A percentile compares a stretch with the other conserved stretches of the same genome.
Conservation (phyloP, 1,284 basidiomycete species). For the Malassezia restricta region DNA sequence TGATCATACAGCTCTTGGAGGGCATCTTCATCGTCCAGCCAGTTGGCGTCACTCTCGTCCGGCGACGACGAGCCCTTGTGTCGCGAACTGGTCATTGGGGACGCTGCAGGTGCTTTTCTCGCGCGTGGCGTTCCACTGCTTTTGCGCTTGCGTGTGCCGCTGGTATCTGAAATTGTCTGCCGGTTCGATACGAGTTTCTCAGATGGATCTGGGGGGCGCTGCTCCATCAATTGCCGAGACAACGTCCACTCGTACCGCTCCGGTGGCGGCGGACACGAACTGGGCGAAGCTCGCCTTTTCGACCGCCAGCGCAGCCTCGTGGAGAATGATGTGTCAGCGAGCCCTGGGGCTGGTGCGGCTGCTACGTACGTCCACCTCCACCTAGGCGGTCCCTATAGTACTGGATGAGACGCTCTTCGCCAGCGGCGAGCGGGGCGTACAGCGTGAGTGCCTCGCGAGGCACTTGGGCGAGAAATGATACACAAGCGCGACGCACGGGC, state of each 20-base stretch:
- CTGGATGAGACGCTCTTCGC: background rate
- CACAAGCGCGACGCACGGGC: conserved; percentile 10
- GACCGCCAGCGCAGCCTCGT: too few relatives aligned
- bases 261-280: too few relatives aligned
- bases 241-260: background rate
- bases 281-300: too few relatives aligned
- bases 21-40: background rate
- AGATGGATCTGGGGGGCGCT: background rate
- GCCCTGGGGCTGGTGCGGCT: background rate
- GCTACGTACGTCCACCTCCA: too few relatives aligned
- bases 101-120: background rate
- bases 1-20: background rate
- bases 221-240: background rate
- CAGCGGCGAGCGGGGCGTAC: background rate
- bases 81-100: background rate
- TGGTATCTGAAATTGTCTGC: background rate
- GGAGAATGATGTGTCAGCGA: background rate
- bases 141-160: too few relatives aligned
- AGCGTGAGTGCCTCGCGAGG: too few relatives aligned
- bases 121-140: background rate
- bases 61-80: too few relatives aligned
- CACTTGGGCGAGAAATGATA: background rate
- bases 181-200: background rate
- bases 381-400: too few relatives aligned
- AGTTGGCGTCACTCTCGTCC: background rate